Evolutionary conservation across 805 yeast species (phyloP).

Genomic region (Cephaloascus fragrans): DNA sequence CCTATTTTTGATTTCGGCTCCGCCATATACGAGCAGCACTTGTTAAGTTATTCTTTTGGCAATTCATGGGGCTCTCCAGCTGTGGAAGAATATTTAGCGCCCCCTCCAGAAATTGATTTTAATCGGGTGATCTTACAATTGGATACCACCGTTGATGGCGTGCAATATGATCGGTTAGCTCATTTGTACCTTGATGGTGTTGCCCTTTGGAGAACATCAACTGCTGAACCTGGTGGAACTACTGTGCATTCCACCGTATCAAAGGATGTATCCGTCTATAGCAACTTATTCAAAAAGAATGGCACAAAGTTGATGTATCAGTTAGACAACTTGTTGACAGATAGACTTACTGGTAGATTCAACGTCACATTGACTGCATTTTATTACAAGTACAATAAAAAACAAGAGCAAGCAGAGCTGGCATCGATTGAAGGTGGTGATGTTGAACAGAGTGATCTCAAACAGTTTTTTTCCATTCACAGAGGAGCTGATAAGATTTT

Average conservation of each 20-base stretch:
- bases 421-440: conserved; percentile 8
- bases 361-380: conserved; percentile 38
- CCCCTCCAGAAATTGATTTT: conserved; percentile 30
- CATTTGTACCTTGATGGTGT: conserved; percentile 52
- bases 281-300: conserved; percentile 33
- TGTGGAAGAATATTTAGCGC: conserved; percentile 28
- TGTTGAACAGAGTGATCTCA: too few relatives aligned
- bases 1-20: conserved; percentile 45
- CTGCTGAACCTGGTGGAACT: conserved; percentile 64
- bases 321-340: conserved; percentile 53
- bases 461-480: conserved; percentile 15
- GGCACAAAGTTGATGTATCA: conserved; percentile 40
- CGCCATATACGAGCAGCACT: conserved; percentile 27
- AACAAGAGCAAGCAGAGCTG: conserved; percentile 5
- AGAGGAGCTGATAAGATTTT: conserved; percentile 27
- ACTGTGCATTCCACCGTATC: conserved; percentile 35
- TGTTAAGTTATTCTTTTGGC: conserved; percentile 43
- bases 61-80: conserved; percentile 54
- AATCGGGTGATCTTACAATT: conserved; percentile 45
- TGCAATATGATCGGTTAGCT: conserved; percentile 57
- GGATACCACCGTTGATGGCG: conserved; percentile 43
- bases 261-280: conserved; percentile 58
- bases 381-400: conserved; percentile 26
- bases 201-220: conserved; percentile 78
- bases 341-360: conserved; percentile 51